Evolutionary conservation across 1,284 basidiomycete species (phyloP).

Genomic region (Puccinia hordei): DNA sequence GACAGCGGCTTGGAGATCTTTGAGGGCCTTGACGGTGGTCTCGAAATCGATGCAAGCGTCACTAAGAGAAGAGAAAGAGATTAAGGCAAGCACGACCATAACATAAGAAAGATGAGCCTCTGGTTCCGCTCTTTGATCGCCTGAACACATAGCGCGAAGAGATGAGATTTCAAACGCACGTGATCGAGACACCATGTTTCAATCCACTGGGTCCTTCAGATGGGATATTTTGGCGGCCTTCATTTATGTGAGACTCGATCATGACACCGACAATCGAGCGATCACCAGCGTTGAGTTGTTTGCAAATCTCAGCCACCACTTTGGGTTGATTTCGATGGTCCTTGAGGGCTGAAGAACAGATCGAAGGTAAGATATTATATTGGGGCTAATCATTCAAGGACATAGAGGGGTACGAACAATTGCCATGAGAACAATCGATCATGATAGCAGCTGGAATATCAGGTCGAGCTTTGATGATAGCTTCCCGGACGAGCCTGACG

Average conservation of each 20-base stretch:
- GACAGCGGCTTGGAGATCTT: constrained; percentile 54
- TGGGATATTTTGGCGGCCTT: constrained; percentile 82
- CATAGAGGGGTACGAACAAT: constrained; percentile 63
- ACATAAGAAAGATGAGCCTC: neutral
- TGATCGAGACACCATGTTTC: constrained; percentile 62
- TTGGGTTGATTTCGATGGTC: constrained; percentile 66
- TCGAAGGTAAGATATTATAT: neutral
- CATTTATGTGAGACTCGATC: constrained; percentile 92
- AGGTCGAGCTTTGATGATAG: constrained; percentile 78
- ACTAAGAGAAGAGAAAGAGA: constrained; percentile 16
- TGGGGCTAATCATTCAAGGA: too few species aligned
- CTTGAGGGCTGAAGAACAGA: constrained; percentile 60
- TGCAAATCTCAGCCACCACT: constrained; percentile 66
- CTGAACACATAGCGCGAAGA: neutral
- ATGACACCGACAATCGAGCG: constrained; percentile 95
- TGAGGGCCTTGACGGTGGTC: constrained; percentile 64
- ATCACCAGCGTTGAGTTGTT: constrained; percentile 68
- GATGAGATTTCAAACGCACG: constrained; percentile 69
- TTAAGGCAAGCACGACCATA: neutral
- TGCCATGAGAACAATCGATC: constrained; percentile 80
- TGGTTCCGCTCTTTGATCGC: neutral
- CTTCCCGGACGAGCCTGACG: constrained; percentile 71
- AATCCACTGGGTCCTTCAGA: constrained; percentile 72
- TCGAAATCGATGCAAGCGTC: constrained; percentile 86
- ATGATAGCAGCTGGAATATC: constrained; percentile 56